Evolutionary conservation across 225 moss, liverwort and hornwort genomes (phyloP), one percentile per base, ranked within the genome.

Genomic region (Marchantia polymorpha): DNA sequence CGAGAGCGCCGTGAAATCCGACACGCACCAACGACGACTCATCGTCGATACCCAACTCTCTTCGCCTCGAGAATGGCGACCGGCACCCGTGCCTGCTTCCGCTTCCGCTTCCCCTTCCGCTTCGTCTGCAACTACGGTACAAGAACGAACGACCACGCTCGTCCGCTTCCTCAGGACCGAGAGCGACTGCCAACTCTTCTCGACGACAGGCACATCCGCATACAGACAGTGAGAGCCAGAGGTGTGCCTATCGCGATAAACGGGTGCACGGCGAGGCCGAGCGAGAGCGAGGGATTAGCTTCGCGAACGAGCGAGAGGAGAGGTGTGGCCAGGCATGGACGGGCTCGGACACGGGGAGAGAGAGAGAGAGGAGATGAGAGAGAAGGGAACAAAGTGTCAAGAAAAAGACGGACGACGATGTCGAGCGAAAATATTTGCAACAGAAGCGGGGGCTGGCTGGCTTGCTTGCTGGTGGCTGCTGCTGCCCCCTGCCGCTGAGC

Each of bases 391-490:
- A 2, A 39, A 39, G 39, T 39, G 39, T 39, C 39, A 23, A 48
- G 70, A 49, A 23, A 23, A 72, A 52, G 49, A 52, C 51, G 50
- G 72, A 72, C 22, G 23, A 72, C 0, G 72, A 20, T 72, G 13
- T 65, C 72, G 8, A 72, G 72, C 22, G 50, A 72, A 72, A 72
- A 72, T 72, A 72, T 72, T 72, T 72, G 72, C 72, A 72, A 72
- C 72, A 72, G 72, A 72, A 49, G 50, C 50, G 49, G 72, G n/a
- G 23, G 72, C 13, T 13, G 14, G 13, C 14, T 12, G 19, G 14
- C 19, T 13, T 1, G 19, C 56, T 56, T 20, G 17, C 68, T 46
- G 68, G 39, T 56, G 49, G 17, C 68, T 46, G 68, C 68, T 69
- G 39, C 39, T 39, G 19, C 13, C 56, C 19, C 14, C 49, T 49